Base-by-base conservation (phyloP, 352 stramenopile species). In the Phytopythium chamaehyphon region DNA sequence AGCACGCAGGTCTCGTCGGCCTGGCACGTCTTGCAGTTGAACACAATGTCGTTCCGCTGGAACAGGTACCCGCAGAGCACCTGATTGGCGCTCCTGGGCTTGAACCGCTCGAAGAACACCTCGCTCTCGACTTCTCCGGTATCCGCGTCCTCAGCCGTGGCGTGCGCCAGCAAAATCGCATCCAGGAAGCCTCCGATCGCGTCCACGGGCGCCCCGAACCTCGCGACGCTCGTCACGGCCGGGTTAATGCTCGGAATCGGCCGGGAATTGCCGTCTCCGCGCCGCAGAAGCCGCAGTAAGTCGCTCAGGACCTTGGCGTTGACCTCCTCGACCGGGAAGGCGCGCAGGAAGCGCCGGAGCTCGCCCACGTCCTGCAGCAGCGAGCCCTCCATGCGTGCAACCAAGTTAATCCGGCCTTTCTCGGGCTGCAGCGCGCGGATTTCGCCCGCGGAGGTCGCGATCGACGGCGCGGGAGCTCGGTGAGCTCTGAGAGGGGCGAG, bases 21-120 rank as follows among this genome's bases (percentile, higher is more conserved):
- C 62, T 99, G 94, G 66, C 97, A 99, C 52, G 95, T 98, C 38
- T 95, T 89, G 78, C 97, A 99, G 64, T 98, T 99, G 90, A 98
- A 99, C 19, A 95, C 94, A 63, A 99, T 98, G 73, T 99, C 96
- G 48, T 97, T 96, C 6, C 91, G 77, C 55, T 97, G 83, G 64
- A 99, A 99, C 24, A 98, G 73, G 68, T 98, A 98, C 16, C 96
- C 96, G 64, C 96, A 99, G 9, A 91, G 73, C 6, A 69, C 64
- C 35, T 80, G 76, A 0, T 71, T 68, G 33, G 66, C 72, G 36
- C 66, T 78, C 39, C 73, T 70, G 39, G 80, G 70, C 54, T 75
- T 76, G 44, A 86, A 87, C 7, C 64, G 62, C 58, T 73, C 61
- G 15, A 90, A 79, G 55, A 78, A 90, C 14, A 73, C 71, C 31